Evolutionary conservation across 2,329 filamentous ascomycete species (phyloP).

Genomic region (Coniochaeta prunicola): DNA sequence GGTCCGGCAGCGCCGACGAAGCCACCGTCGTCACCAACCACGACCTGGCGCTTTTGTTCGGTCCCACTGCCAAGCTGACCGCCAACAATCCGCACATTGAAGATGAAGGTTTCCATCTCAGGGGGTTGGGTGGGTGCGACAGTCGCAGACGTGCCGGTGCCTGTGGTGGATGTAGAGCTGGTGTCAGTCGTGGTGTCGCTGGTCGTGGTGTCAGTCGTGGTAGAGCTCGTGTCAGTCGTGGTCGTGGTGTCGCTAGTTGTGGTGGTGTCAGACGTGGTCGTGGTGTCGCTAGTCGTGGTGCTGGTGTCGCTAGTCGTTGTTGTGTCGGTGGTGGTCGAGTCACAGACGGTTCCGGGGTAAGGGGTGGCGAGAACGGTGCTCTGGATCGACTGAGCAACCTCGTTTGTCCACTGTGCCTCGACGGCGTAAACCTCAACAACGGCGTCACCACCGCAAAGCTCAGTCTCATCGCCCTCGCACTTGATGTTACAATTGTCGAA

Average conservation of each 20-base stretch:
- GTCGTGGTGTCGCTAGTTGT: background rate
- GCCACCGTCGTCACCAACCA: background rate
- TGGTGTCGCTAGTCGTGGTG: background rate
- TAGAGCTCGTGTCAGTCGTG: background rate
- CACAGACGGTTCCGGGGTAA: background rate
- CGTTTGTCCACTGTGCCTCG: background rate
- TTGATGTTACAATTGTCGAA: background rate
- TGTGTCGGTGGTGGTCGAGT: background rate
- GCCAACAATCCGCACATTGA: background rate
- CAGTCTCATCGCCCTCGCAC: background rate
- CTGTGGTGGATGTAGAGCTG: background rate
- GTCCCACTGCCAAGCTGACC: background rate
- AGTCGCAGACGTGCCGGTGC: background rate
- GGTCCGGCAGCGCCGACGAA: slow-evolving; percentile 16
- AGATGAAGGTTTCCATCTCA: background rate
- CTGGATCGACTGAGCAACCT: background rate
- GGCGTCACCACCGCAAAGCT: background rate
- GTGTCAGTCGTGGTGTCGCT: background rate
- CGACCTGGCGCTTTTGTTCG: background rate
- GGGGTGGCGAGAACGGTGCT: background rate
- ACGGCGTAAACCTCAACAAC: background rate
- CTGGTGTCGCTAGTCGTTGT: background rate
- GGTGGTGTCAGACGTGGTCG: background rate
- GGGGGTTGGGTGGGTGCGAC: background rate
- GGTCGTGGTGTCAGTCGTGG: background rate